These are phyloP conservation scores for Mycena vulgaris DNA, from an alignment of 768 basidiomycete species.

Conservation along the genomic window DNA sequence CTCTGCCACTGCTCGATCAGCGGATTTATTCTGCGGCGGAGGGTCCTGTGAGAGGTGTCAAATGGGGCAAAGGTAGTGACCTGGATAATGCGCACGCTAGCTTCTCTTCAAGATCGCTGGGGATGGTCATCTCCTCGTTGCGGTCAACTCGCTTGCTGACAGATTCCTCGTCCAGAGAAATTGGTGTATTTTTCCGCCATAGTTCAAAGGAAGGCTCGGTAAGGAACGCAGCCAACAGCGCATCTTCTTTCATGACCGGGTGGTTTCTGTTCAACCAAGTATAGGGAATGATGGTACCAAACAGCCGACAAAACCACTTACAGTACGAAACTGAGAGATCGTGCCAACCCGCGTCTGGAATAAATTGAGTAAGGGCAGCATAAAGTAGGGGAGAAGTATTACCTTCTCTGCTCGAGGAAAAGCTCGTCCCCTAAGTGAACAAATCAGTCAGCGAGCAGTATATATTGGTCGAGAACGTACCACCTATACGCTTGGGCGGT, in stretches of 20 bases:
- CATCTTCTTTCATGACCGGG: conserved; percentile 92
- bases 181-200: conserved; percentile 85
- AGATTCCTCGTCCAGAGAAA: conserved; percentile 93
- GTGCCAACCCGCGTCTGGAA: conserved; percentile 80
- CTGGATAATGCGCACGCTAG: conserved; percentile 69
- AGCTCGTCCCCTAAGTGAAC: conserved; percentile 80
- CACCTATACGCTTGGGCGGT: conserved; percentile 94
- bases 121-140: conserved; percentile 93
- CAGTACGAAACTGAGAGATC: conserved; percentile 87
- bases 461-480: conserved; percentile 62
- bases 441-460: neutral
- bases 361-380: conserved; percentile 14
- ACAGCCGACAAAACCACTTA: conserved; percentile 51
- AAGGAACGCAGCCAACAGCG: conserved; percentile 84
- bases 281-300: neutral
- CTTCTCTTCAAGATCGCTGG: conserved; percentile 93
- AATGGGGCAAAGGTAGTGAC: neutral
- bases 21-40: conserved; percentile 81
- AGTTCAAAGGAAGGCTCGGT: conserved; percentile 87
- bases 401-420: conserved; percentile 94
- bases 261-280: conserved; percentile 79
- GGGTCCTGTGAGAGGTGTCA: conserved; percentile 61
- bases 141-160: conserved; percentile 82
- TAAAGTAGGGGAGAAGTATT: conserved; percentile 9
- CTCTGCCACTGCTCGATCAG: conserved; percentile 95